A percentile compares a stretch with the other conserved stretches of the same genome.
Evolutionary conservation across 2,329 filamentous ascomycete species (phyloP).

Genomic region (Elsinoe australis): DNA sequence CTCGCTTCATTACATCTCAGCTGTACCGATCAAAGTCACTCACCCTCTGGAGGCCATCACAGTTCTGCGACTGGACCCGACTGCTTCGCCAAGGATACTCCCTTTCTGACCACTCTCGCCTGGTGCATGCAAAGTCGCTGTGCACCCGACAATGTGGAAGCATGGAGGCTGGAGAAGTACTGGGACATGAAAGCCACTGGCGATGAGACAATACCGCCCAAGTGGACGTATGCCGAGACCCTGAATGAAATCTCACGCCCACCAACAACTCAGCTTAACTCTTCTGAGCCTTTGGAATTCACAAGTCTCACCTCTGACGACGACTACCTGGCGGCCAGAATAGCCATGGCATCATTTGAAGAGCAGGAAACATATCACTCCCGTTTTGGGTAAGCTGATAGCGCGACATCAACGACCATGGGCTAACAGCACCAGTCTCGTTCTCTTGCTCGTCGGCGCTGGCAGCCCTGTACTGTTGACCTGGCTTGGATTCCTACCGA

Average conservation of each 20-base stretch:
- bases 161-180: constrained; percentile 27
- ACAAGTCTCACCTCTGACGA: constrained; percentile 29
- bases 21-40: constrained; percentile 12
- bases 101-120: constrained; percentile 27
- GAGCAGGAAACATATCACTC: constrained; percentile 27
- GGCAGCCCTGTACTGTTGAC: constrained; percentile 22
- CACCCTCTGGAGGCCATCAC: constrained; percentile 14
- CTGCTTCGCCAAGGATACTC: constrained; percentile 27
- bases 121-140: constrained; percentile 28
- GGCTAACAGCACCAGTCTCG: constrained; percentile 20
- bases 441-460: constrained; percentile 22
- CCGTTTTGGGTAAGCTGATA: constrained; percentile 27
- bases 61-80: constrained; percentile 22
- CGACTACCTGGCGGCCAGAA: constrained; percentile 26
- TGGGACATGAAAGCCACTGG: constrained; percentile 24
- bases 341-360: constrained; percentile 27
- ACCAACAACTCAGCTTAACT: constrained; percentile 20
- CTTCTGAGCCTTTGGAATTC: constrained; percentile 22
- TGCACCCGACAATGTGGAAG: constrained; percentile 18
- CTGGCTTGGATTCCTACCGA: constrained; percentile 19
- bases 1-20: constrained; percentile 17
- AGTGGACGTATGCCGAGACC: constrained; percentile 25
- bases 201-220: constrained; percentile 21
- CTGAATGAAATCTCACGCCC: constrained; percentile 24
- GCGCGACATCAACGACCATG: not conserved